phyloP scores from a whole-genome alignment of 345 rosid species.

The Eucalyptus urophylla region DNA sequence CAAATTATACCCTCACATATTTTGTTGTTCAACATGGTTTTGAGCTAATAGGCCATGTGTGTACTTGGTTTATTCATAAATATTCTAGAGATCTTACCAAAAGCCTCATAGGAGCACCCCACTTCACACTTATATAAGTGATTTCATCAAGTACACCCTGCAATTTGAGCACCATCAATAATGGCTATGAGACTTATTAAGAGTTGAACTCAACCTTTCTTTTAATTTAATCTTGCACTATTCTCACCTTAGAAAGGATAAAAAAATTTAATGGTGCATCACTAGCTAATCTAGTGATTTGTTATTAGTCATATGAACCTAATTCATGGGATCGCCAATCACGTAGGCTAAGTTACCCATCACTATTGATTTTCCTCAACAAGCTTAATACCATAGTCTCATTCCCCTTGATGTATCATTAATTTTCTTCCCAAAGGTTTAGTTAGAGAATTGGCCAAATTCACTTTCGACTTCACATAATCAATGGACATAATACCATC shows the following conservation, averaged over 20 bases:
- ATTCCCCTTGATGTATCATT: neutral
- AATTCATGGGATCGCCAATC: neutral
- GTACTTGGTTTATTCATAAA: neutral
- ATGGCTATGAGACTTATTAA: neutral
- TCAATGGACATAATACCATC: neutral
- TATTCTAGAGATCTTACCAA: neutral
- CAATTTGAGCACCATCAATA: fast-evolving
- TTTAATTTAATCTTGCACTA: neutral
- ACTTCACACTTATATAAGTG: neutral
- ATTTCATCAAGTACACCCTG: neutral
- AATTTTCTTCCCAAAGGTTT: neutral
- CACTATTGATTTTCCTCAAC: neutral
- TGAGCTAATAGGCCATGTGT: neutral
- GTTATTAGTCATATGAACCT: neutral
- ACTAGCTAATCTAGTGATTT: neutral
- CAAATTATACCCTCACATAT: neutral
- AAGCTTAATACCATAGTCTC: neutral
- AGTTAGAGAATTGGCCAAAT: neutral
- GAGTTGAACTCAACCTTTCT: neutral
- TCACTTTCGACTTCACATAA: neutral
- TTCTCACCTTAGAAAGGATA: neutral
- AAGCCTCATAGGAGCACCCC: neutral
- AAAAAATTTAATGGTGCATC: neutral
- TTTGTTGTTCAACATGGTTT: too few relatives aligned
- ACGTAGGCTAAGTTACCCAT: neutral